These are phyloP conservation scores for Tieghemiomyces parasiticus DNA, from an alignment of 192 early-diverging fungal genomes.

Conservation along the genomic window DNA sequence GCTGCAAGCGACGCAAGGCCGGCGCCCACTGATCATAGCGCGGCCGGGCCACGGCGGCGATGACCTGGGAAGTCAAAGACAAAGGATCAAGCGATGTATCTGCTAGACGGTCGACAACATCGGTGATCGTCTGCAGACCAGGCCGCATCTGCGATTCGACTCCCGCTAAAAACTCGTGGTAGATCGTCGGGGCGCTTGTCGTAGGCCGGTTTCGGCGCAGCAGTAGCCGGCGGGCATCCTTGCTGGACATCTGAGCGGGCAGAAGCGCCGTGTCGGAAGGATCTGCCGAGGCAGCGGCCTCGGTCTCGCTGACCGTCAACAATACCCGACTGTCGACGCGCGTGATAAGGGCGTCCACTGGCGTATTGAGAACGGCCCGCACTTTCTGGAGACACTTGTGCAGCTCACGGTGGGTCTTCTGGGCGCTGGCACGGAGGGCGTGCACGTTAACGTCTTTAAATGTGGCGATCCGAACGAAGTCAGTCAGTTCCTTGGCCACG, in stretches of 20 bases:
- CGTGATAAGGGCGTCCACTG: slow-evolving; percentile 38
- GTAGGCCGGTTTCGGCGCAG: background rate
- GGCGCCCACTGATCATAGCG: background rate
- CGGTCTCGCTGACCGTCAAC: background rate
- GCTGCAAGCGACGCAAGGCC: background rate
- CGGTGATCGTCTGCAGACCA: background rate
- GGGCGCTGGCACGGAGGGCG: slow-evolving; percentile 78
- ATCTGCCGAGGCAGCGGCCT: background rate
- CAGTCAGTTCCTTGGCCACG: slow-evolving; percentile 75
- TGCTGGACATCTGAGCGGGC: background rate
- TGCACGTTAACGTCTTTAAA: slow-evolving; percentile 96
- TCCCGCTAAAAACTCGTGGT: background rate
- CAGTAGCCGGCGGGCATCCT: background rate
- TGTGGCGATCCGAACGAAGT: slow-evolving; percentile 87
- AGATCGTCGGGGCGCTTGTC: background rate
- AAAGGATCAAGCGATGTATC: no score
- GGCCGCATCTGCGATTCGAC: background rate
- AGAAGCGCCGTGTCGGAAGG: background rate
- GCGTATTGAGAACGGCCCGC: slow-evolving; percentile 54
- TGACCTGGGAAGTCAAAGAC: background rate
- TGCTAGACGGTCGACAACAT: background rate
- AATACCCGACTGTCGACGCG: background rate
- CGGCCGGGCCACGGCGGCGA: background rate
- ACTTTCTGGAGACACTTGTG: slow-evolving; percentile 84
- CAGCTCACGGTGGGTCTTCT: slow-evolving; percentile 80